Evolutionary conservation across 2,329 filamentous ascomycete genomes (phyloP).

Genomic region (Beauveria rudraprayagi): DNA sequence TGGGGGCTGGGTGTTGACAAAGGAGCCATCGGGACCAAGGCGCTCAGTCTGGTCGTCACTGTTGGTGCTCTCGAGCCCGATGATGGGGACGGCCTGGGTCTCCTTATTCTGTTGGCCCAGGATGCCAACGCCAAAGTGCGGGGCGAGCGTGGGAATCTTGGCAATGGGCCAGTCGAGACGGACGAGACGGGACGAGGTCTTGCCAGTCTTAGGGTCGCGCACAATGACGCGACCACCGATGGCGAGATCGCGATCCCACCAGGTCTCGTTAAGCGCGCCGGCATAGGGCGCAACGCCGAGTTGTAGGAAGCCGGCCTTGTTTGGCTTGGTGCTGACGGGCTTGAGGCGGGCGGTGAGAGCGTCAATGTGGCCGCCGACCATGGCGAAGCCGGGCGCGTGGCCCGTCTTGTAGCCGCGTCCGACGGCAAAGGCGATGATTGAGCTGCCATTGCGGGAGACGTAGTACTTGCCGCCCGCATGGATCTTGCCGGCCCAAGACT

Average conservation of each 20-base stretch:
- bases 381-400: conserved; percentile 63
- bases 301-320: conserved; percentile 77
- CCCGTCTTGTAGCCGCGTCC: conserved; percentile 74
- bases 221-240: conserved; percentile 86
- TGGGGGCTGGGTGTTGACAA: conserved; percentile 75
- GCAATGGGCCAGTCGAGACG: conserved; percentile 95
- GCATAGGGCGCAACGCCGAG: conserved; percentile 90
- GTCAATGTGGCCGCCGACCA: conserved; percentile 89
- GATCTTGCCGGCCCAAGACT: conserved; percentile 66
- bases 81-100: conserved; percentile 89
- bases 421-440: conserved; percentile 76
- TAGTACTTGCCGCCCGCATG: conserved; percentile 83
- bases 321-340: conserved; percentile 79
- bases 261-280: conserved; percentile 77
- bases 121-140: conserved; percentile 80
- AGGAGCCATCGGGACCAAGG: conserved; percentile 60
- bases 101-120: conserved; percentile 67
- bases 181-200: conserved; percentile 73
- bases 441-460: conserved; percentile 74
- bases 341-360: conserved; percentile 86
- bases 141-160: conserved; percentile 81
- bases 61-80: conserved; percentile 74
- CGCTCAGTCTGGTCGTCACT: conserved; percentile 28
- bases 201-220: conserved; percentile 61
- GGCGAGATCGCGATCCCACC: conserved; percentile 94